Base-by-base conservation (phyloP, 805 yeast species). In the Starmerella apicola region DNA sequence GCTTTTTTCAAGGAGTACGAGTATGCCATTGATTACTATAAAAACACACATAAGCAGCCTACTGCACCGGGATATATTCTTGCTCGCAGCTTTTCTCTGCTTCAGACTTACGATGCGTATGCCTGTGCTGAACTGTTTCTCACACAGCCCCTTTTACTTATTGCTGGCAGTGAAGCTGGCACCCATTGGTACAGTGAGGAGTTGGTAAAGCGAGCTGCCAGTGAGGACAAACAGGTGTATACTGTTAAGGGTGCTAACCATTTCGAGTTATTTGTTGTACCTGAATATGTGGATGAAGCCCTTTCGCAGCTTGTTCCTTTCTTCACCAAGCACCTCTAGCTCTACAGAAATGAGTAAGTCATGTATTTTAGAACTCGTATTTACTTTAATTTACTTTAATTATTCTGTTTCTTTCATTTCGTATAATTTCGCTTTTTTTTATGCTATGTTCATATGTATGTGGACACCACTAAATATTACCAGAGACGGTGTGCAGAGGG, bases 141-240 rank as follows among this genome's bases (percentile, higher is more conserved):
- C 18, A 39, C 45, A 6, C 48, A 33, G 29, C 51, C 51, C 0
- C 10, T 45, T 6, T 21, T 37, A 20, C n/a, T 38, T 8, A 31
- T 47, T 4, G 42, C 29, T 12, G 49, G 49, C 18, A 16, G 18
- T 13, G 26, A 36, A 21, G 39, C 37, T 2, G 37, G 32, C 18
- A 13, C 33, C 20, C 19, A 27, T 12, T 21, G 33, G 27, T 25
- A 12, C 27, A 9, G n/a, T 21, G 34, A 36, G 13, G 31, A 16
- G 8, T 28, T 9, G 31, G 31, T 10, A 7, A 16, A 10, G 8
- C 7, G n/a, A 8, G 31, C 31, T 15, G 31, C 31, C 16, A 10
- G 16, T 15, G 16, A 10, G 16, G 16, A 28, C 12, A 9, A n/a
- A 16, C 16, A 9, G 16, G 16, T 28, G 9, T 9, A 10, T 9